Conservation (phyloP, 2,329 filamentous ascomycete genomes). For the Pleurostoma richardsiae region DNA sequence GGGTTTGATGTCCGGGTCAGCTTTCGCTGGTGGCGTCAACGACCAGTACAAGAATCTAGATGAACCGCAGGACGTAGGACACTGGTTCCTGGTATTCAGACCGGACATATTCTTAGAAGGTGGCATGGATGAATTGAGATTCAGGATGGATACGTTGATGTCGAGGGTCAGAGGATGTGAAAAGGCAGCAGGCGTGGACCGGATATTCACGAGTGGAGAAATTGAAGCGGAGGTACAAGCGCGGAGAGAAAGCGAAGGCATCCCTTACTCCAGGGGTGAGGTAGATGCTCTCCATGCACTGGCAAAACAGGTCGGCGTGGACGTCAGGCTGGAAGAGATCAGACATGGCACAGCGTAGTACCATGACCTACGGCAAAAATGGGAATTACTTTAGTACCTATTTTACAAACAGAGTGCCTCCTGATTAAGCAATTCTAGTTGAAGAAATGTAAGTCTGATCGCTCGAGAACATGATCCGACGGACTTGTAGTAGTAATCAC, state of each 20-base stretch:
- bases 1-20: slow-evolving; percentile 50
- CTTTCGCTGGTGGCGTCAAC: slow-evolving; percentile 51
- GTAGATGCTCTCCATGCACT: slow-evolving; percentile 4
- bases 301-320: background rate
- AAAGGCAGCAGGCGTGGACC: slow-evolving; percentile 9
- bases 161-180: slow-evolving; percentile 8
- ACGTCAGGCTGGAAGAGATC: slow-evolving; percentile 1
- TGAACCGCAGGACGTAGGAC: slow-evolving; percentile 46
- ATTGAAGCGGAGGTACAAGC: slow-evolving; percentile 3
- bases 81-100: slow-evolving; percentile 49
- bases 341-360: too few relatives aligned
- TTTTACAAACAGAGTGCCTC: too few relatives aligned
- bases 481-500: too few relatives aligned
- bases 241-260: slow-evolving; percentile 1
- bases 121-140: slow-evolving; percentile 41
- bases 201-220: slow-evolving; percentile 9
- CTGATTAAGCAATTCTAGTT: too few relatives aligned
- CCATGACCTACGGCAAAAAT: too few relatives aligned
- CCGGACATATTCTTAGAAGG: slow-evolving; percentile 46
- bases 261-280: slow-evolving; percentile 5
- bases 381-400: too few relatives aligned
- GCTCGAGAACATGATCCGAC: too few relatives aligned
- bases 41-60: slow-evolving; percentile 49
- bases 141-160: slow-evolving; percentile 19
- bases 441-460: too few relatives aligned